Percentiles rank a stretch among this genome's conserved stretches.
phyloP scores from a whole-genome alignment of 495 filamentous ascomycete genomes.

The Rostrohypoxylon terebratum region DNA sequence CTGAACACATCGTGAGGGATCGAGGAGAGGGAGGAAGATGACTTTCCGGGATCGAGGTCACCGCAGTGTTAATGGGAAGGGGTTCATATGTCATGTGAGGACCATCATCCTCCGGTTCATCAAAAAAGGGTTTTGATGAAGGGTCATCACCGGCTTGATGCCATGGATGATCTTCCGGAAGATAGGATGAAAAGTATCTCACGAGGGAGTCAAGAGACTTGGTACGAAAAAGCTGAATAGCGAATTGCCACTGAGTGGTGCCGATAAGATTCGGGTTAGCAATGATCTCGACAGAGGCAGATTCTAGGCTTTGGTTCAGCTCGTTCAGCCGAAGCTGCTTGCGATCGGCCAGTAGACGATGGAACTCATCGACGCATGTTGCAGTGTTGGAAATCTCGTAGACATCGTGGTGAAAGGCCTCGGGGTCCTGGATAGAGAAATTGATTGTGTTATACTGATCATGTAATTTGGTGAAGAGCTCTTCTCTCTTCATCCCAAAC shows the following conservation, averaged over 20 bases:
- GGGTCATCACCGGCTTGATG: slow-evolving; percentile 43
- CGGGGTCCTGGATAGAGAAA: slow-evolving; percentile 50
- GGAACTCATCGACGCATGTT: slow-evolving; percentile 57
- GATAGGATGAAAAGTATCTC: slow-evolving; percentile 62
- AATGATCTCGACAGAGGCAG: slow-evolving; percentile 64
- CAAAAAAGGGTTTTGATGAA: slow-evolving; percentile 53
- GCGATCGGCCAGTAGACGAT: slow-evolving; percentile 58
- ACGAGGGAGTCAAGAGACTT: slow-evolving; percentile 65
- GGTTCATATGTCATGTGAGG: slow-evolving; percentile 59
- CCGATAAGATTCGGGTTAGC: slow-evolving; percentile 63
- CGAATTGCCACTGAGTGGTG: slow-evolving; percentile 63
- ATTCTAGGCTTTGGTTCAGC: slow-evolving; percentile 60
- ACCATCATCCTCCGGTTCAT: slow-evolving; percentile 50
- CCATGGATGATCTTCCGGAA: slow-evolving; percentile 59
- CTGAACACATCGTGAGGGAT: slow-evolving; percentile 62
- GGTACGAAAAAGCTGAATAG: slow-evolving; percentile 64
- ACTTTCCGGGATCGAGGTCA: slow-evolving; percentile 36
- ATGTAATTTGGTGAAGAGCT: slow-evolving; percentile 52
- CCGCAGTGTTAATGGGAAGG: slow-evolving; percentile 45
- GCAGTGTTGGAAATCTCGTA: slow-evolving; percentile 59
- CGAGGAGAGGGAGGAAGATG: slow-evolving; percentile 60
- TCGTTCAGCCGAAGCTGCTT: slow-evolving; percentile 61
- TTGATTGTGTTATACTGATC: slow-evolving; percentile 52
- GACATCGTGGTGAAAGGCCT: slow-evolving; percentile 51
- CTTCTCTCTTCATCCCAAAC: slow-evolving; percentile 55